Base-by-base conservation (phyloP, 148 eudicot species). In the Silene latifolia region DNA sequence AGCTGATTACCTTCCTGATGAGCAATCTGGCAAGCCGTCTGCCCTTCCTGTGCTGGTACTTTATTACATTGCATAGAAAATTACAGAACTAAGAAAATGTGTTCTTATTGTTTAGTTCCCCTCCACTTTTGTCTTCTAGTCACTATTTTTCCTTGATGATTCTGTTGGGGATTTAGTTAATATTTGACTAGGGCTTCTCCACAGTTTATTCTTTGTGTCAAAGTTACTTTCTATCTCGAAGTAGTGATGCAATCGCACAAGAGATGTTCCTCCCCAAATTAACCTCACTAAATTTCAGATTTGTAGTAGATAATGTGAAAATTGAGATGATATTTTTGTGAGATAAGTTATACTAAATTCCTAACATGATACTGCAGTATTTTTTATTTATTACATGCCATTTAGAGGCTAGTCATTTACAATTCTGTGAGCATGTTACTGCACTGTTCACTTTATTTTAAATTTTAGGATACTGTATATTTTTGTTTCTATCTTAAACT, bases 1-100 rank as follows among this genome's bases (percentile, higher is more conserved):
- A 74, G 80, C 91, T 70, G 96, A 95, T 19, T 95, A 90, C 83
- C 89, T 95, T 79, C 97, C 97, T 14, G 92, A 95, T 78, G 94
- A 92, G 79, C 85, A 89, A 78, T 89, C 92, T 58, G 97, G 97
- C 73, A 95, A 89, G 77, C 89, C 97, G 82, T 86, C 96, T n/a
- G 83, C 85, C 82, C 97, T 95, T 85, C 93, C 96, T 72, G 63
- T 86, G 32, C 79, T 95, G 90, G 99, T 95, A 47, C 19, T 47
- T 85, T 74, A 19, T 76, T n/a, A 63, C n/a, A 48, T 53, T 71
- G 61, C 6, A 54, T 74, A 24, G 53, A 20, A 24, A 15, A 10
- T 35, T 74, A 54, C 32, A 27, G 11, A 24, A 15, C 53, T 51
- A 11, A 5, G 57, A 10, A 48, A 69, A 23, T 51, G 14, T 25